A percentile compares a stretch with the other conserved stretches of the same genome.
Conservation (phyloP, 139 green algal species). For the Chlorella sorokiniana region DNA sequence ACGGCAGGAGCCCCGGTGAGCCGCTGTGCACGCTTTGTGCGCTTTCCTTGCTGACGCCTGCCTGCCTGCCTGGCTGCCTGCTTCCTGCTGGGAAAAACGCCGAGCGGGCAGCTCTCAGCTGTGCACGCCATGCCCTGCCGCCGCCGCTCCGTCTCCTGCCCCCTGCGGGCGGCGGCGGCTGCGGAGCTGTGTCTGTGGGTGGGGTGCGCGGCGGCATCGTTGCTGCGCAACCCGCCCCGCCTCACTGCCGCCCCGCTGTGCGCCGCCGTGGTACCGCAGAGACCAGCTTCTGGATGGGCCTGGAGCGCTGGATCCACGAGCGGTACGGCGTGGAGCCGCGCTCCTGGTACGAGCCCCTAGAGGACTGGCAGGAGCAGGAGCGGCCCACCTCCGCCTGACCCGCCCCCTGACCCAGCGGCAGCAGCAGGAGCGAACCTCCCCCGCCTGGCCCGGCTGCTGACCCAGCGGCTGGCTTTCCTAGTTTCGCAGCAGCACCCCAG, state of each 20-base stretch:
- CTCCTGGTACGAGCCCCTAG: conserved; percentile 78
- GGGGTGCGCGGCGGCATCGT: too few species aligned
- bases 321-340: conserved; percentile 86
- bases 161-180: too few species aligned
- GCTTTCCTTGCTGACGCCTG: not conserved
- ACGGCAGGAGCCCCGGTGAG: conserved; percentile 52
- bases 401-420: not conserved
- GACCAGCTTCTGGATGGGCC: conserved; percentile 44
- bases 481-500: not conserved
- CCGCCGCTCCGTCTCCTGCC: not conserved
- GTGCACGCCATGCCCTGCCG: not conserved
- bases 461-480: not conserved
- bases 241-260: not conserved
- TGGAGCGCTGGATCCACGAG: conserved; percentile 70
- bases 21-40: too few species aligned
- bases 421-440: conserved; percentile 1
- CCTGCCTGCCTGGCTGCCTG: not conserved
- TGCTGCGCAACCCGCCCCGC: not conserved
- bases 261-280: too few species aligned
- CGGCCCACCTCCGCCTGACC: not conserved
- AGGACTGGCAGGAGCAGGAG: conserved; percentile 41
- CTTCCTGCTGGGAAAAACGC: too few species aligned
- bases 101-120: not conserved
- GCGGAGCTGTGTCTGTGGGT: too few species aligned
- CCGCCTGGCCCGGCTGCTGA: not conserved